Evolutionary conservation across 768 basidiomycete genomes (phyloP).

Genomic region (Candolleomyces efflorescens): DNA sequence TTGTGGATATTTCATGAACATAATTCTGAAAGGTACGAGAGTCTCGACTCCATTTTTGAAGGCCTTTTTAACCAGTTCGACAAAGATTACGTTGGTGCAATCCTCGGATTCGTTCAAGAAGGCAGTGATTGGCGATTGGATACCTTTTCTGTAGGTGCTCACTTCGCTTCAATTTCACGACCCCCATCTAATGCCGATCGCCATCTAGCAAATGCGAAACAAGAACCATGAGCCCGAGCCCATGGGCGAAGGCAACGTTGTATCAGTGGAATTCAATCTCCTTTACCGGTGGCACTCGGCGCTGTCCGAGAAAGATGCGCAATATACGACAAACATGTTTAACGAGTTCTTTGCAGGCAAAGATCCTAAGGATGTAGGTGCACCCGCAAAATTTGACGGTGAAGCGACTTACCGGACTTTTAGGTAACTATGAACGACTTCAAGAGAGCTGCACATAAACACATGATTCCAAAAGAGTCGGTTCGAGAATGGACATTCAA

Average conservation of each 20-base stretch:
- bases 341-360: conserved; percentile 34
- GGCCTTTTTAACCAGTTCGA: neutral
- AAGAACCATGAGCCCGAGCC: conserved; percentile 47
- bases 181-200: neutral
- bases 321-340: conserved; percentile 53
- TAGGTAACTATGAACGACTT: conserved; percentile 37
- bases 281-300: conserved; percentile 67
- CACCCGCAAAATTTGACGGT: neutral
- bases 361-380: conserved; percentile 35
- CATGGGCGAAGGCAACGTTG: conserved; percentile 70
- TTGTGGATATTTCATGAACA: conserved; percentile 65
- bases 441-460: conserved; percentile 25
- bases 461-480: conserved; percentile 22
- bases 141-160: conserved; percentile 49
- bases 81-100: conserved; percentile 68
- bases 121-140: conserved; percentile 63
- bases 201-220: conserved; percentile 46
- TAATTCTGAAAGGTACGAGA: conserved; percentile 51
- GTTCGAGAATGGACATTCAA: conserved; percentile 53
- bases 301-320: conserved; percentile 47
- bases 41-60: neutral
- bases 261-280: conserved; percentile 73
- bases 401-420: neutral
- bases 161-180: neutral
- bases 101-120: conserved; percentile 66